These are phyloP conservation scores for Arthrobotrys sphaeroides DNA, from an alignment of 2,329 filamentous ascomycete species.

Conservation along the genomic window DNA sequence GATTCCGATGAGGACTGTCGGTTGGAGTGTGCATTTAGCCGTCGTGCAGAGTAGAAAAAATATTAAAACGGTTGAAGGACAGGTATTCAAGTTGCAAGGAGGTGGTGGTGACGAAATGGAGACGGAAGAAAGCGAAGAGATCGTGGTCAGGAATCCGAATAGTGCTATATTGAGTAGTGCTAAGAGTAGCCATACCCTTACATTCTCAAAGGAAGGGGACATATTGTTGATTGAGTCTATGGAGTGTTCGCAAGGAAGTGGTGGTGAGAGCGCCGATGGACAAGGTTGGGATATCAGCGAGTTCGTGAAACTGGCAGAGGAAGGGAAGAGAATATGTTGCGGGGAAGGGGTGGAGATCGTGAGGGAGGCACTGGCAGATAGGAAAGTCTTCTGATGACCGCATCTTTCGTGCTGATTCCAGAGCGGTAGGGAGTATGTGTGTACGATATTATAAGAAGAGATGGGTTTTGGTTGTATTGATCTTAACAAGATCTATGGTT, in stretches of 20 bases:
- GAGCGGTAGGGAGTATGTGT: neutral
- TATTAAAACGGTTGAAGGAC: neutral
- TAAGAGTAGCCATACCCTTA: constrained; percentile 50
- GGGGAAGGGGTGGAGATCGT: constrained; percentile 57
- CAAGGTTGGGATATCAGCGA: constrained; percentile 74
- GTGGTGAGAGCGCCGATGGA: constrained; percentile 55
- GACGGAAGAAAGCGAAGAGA: constrained; percentile 6
- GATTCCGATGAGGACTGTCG: constrained; percentile 78
- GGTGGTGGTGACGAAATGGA: constrained; percentile 13
- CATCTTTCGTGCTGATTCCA: neutral
- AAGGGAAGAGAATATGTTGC: constrained; percentile 74
- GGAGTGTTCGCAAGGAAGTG: constrained; percentile 35
- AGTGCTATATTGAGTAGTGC: constrained; percentile 33
- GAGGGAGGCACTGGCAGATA: constrained; percentile 7
- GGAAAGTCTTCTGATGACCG: constrained; percentile 27
- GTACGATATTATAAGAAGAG: constrained; percentile 24
- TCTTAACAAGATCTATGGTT: neutral
- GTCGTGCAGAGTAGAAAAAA: constrained; percentile 61
- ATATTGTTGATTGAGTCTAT: constrained; percentile 56
- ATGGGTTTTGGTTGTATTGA: neutral
- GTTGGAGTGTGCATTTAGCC: constrained; percentile 73
- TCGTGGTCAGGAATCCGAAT: constrained; percentile 34
- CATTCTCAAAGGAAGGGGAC: constrained; percentile 54
- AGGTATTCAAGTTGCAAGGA: constrained; percentile 5
- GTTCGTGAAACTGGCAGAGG: constrained; percentile 76